Evolutionary conservation across 1,139 yeast species (phyloP), one percentile per base, ranked within the genome.

Genomic region (Protomyces inouyei): DNA sequence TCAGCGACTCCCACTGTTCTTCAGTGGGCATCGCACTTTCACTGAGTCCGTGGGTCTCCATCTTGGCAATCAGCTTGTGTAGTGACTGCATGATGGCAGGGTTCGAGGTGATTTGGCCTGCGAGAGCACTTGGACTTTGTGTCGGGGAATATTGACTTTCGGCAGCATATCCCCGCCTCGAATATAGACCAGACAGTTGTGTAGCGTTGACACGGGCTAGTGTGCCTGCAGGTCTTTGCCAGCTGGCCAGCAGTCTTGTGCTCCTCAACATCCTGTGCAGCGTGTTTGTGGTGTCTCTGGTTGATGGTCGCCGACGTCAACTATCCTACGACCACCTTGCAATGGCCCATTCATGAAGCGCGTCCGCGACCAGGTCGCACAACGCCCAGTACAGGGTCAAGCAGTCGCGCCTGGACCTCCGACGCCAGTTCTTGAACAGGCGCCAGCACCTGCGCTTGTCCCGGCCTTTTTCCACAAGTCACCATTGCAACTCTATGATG

Each of bases 401-500:
- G 14, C 25, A n/a, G 21, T n/a, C 23, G 6, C 16, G 16, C 55
- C 37, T 36, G 46, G 12, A 8, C 63, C 57, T 9, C 45, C 57
- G 21, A 52, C 63, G n/a, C 63, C 63, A 10, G 57, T 32, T 2
- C 35, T 16, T 10, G 63, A 59, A 45, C 32, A 28, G 21, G 23
- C 63, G 12, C 57, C 63, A 12, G 55, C 63, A 14, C 63, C 63
- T 6, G n/a, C 40, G 4, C 45, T 59, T 25, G 16, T 59, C 8
- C 53, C 57, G 9, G 63, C 63, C 3, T 59, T 28, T n/a, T 59
- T 59, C 21, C 63, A 59, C 45, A 52, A 45, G 35, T 59, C 63
- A 18, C 63, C 63, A 3, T 40, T 59, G 3, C 57, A 55, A 23
- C 35, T 59, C 35, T 59, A 59, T 43, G 63, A 59, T 28, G 57